Evolutionary conservation across 805 yeast genomes (phyloP).

Genomic region (Ogataea pilisensis): DNA sequence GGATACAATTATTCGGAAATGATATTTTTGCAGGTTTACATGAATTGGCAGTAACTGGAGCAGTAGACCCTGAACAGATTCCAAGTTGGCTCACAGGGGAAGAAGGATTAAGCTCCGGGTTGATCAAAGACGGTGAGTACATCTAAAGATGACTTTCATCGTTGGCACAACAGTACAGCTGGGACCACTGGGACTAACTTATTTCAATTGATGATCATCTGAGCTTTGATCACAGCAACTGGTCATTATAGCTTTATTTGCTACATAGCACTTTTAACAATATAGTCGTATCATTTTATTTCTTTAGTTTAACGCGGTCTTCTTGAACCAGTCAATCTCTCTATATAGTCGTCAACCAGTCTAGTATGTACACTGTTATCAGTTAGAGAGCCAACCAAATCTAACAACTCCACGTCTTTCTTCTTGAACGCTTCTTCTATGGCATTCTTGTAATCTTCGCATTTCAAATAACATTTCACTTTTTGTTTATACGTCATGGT

Average conservation of each 20-base stretch:
- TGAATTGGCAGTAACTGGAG: slow-evolving; percentile 49
- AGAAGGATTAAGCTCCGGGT: slow-evolving; percentile 52
- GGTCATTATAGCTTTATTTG: too few relatives aligned
- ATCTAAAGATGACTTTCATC: too few relatives aligned
- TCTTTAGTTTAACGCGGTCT: too few relatives aligned
- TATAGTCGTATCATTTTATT: too few relatives aligned
- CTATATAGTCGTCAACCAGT: slow-evolving; percentile 22
- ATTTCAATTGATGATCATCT: too few relatives aligned
- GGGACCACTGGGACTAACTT: too few relatives aligned
- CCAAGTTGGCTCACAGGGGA: slow-evolving; percentile 84
- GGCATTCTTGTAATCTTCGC: slow-evolving; percentile 49
- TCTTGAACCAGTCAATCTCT: slow-evolving; percentile 22
- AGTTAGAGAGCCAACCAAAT: slow-evolving; percentile 22
- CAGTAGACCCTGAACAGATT: slow-evolving; percentile 48
- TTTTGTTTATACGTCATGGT: slow-evolving; percentile 41
- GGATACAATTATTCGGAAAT: slow-evolving; percentile 48
- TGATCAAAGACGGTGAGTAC: slow-evolving; percentile 36
- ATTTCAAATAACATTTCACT: slow-evolving; percentile 46
- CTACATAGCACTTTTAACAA: too few relatives aligned
- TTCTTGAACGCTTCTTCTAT: slow-evolving; percentile 43
- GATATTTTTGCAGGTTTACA: slow-evolving; percentile 80
- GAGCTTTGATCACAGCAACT: too few relatives aligned
- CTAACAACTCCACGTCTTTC: slow-evolving; percentile 37
- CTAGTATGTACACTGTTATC: slow-evolving; percentile 17
- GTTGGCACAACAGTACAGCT: too few relatives aligned